A percentile compares a stretch with the other conserved stretches of the same genome.
These are phyloP conservation scores for Nicotiana tabacum DNA, from an alignment of 257 asterid genomes.

Conservation along the genomic window DNA sequence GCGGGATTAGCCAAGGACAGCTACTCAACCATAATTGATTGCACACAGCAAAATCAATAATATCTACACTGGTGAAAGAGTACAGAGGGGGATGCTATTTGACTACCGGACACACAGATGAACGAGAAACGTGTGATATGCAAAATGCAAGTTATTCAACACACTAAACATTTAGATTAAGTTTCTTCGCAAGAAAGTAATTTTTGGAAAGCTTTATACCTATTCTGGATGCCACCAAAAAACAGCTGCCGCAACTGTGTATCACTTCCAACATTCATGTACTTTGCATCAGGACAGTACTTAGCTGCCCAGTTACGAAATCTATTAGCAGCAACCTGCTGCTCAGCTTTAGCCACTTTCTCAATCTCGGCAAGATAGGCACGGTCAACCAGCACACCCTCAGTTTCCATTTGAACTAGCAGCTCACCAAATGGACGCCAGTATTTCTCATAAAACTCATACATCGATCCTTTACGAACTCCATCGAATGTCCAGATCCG, in stretches of 20 bases:
- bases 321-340: conserved; percentile 72
- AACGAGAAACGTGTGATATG: neutral
- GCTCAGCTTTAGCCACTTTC: conserved; percentile 81
- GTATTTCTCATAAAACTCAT: conserved; percentile 59
- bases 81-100: neutral
- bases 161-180: neutral
- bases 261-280: conserved; percentile 97
- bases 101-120: conserved; percentile 1
- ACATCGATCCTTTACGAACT: conserved; percentile 64
- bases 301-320: conserved; percentile 93
- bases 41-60: neutral
- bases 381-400: conserved; percentile 94
- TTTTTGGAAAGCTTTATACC: conserved; percentile 31
- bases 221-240: conserved; percentile 86
- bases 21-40: neutral
- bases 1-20: neutral
- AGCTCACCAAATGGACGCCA: conserved; percentile 95
- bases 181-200: neutral
- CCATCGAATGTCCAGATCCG: conserved; percentile 72
- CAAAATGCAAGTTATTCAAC: neutral
- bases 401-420: conserved; percentile 86
- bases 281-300: conserved; percentile 72
- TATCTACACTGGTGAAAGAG: neutral
- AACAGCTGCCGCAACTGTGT: conserved; percentile 81
- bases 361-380: conserved; percentile 84